Conservation (phyloP, 2,329 filamentous ascomycete species). For the Exserohilum rostratum region DNA sequence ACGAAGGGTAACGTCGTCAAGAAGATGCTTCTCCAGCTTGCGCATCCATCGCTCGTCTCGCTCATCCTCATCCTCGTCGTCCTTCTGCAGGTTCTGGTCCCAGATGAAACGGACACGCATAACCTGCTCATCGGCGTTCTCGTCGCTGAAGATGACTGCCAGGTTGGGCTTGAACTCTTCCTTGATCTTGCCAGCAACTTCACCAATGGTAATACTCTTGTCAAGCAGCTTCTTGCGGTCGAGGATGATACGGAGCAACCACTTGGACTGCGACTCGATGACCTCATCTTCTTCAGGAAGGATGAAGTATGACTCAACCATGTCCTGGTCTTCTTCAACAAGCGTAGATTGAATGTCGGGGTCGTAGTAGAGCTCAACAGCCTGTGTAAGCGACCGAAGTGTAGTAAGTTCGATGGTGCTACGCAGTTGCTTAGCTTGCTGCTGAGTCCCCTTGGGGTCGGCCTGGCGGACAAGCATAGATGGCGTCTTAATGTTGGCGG, state of each 20-base stretch:
- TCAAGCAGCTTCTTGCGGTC: conserved; percentile 94
- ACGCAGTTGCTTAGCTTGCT: conserved; percentile 82
- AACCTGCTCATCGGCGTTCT: conserved; percentile 94
- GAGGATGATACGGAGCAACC: conserved; percentile 91
- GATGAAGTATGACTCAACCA: conserved; percentile 96
- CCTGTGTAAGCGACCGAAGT: conserved; percentile 85
- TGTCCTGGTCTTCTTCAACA: conserved; percentile 86
- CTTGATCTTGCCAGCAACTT: conserved; percentile 89
- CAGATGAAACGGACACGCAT: conserved; percentile 87
- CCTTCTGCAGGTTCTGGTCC: conserved; percentile 61
- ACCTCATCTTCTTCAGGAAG: conserved; percentile 78
- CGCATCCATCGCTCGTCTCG: conserved; percentile 75
- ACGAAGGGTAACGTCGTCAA: conserved; percentile 88
- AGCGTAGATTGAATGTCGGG: conserved; percentile 85
- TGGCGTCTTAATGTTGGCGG: conserved; percentile 97
- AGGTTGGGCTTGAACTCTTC: conserved; percentile 77
- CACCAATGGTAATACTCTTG: conserved; percentile 88
- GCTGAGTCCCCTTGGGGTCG: conserved; percentile 66
- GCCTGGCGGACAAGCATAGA: conserved; percentile 92
- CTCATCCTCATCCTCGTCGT: conserved; percentile 82
- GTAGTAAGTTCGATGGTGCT: conserved; percentile 94
- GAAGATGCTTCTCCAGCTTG: conserved; percentile 84
- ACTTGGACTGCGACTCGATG: conserved; percentile 76
- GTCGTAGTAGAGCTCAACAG: conserved; percentile 97
- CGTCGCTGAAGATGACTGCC: conserved; percentile 94